Base-by-base conservation (phyloP, 108 stramenopile species). In the Asterionellopsis glacialis region DNA sequence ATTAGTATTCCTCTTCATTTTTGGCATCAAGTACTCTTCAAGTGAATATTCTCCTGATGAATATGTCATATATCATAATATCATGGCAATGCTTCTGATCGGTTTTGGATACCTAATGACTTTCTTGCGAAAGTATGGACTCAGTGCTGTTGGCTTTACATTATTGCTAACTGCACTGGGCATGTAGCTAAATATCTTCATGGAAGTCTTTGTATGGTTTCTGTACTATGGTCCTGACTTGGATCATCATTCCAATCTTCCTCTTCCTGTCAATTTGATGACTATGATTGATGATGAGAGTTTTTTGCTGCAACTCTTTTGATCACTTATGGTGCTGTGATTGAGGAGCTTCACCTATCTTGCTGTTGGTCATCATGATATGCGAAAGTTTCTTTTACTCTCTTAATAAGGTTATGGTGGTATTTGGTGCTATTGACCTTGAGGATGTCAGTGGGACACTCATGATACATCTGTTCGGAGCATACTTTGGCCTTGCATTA, bases 51-150 rank as follows among this genome's bases (percentile, higher is more conserved):
- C 33, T 33, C 33, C 33, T 33, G 33, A 33, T 33, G 33, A 33
- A 7, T 33, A 33, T 33, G 33, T 33, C 33, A 33, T 33, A 2
- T 33, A 33, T 33, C 33, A 7, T 33, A 73, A 79, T 50, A 70
- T 76, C 53, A 70, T 71, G 66, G 64, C 42, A 25, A 80, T 80
- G 79, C 51, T 80, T 19, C 60, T 76, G 41, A 41, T 82, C 12
- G 82, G 82, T 47, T 83, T 83, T 52, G 82, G 77, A 41, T 77
- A 62, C 0, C 51, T 84, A 22, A 84, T 84, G 83, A 71, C 76
- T 18, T 84, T 84, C 58, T 50, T 84, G 58, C 57, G 63, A 22
- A 56, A 69, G 9, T 83, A 83, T 51, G 75, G 72, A 14, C 59
- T 75, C 1, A 65, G 74, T 9, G 77, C 82, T 13, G 68, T 83